Evolutionary conservation across 2,329 filamentous ascomycete genomes (phyloP).

Genomic region (Fusarium veterinarium): DNA sequence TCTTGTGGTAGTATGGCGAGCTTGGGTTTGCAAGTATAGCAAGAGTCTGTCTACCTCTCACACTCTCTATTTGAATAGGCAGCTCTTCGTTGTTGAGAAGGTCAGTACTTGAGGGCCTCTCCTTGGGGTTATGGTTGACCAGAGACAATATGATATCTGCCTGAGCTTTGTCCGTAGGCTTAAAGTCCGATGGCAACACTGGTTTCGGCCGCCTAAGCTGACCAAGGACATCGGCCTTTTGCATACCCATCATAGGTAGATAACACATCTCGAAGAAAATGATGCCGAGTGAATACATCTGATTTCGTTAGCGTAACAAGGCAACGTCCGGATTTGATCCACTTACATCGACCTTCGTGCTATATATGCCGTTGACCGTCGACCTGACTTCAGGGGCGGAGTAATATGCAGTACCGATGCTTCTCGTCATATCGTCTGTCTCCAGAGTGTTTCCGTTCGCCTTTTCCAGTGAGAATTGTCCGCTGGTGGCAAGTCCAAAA

Average conservation of each 20-base stretch:
- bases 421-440: slow-evolving; percentile 74
- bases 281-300: slow-evolving; percentile 96
- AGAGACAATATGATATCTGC: slow-evolving; percentile 82
- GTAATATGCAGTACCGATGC: slow-evolving; percentile 85
- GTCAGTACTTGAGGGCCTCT: slow-evolving; percentile 84
- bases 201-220: slow-evolving; percentile 75
- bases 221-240: slow-evolving; percentile 72
- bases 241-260: slow-evolving; percentile 72
- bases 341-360: slow-evolving; percentile 88
- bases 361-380: slow-evolving; percentile 80
- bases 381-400: slow-evolving; percentile 92
- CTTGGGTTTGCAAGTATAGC: slow-evolving; percentile 83
- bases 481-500: slow-evolving; percentile 92
- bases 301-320: slow-evolving; percentile 14
- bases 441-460: slow-evolving; percentile 56
- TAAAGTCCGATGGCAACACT: slow-evolving; percentile 78
- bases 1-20: slow-evolving; percentile 90
- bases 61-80: slow-evolving; percentile 91
- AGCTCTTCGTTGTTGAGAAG: slow-evolving; percentile 87
- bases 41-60: slow-evolving; percentile 86
- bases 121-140: slow-evolving; percentile 82
- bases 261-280: slow-evolving; percentile 99
- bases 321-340: neutral
- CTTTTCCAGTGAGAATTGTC: slow-evolving; percentile 76
- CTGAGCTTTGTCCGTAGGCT: slow-evolving; percentile 76